Percentiles rank a stretch among this genome's conserved stretches.
phyloP scores from a whole-genome alignment of 306 rosid genomes.

The Aeschynomene evenia region DNA sequence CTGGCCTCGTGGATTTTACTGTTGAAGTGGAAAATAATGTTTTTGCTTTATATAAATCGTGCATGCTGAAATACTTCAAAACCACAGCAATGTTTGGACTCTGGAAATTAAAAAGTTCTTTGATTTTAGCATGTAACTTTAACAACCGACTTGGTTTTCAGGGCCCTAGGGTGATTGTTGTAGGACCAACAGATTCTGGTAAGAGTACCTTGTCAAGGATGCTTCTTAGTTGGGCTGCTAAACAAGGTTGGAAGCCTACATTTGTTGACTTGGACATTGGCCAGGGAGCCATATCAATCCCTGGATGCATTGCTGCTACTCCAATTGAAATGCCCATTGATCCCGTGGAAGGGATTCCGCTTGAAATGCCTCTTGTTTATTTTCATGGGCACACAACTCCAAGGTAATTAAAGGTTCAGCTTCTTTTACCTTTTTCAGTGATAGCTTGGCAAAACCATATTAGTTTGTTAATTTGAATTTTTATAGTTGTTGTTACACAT shows the following conservation, averaged over 20 bases:
- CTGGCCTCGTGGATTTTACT: background rate
- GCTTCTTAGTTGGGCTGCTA: conserved; percentile 99
- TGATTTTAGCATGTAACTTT: conserved; percentile 17
- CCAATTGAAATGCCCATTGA: conserved; percentile 97
- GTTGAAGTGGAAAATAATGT: background rate
- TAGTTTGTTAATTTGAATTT: conserved; percentile 11
- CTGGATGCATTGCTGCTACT: conserved; percentile 94
- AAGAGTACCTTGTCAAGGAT: conserved; percentile 86
- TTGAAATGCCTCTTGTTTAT: conserved; percentile 92
- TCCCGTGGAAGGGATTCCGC: conserved; percentile 93
- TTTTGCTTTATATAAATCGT: background rate
- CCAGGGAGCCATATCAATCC: conserved; percentile 90
- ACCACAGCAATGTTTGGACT: background rate
- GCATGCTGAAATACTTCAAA: conserved; percentile 9
- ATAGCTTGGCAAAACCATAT: background rate
- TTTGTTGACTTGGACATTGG: conserved; percentile 95
- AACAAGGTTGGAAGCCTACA: conserved; percentile 93
- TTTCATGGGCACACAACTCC: conserved; percentile 86
- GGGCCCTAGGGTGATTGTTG: conserved; percentile 99
- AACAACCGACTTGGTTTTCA: conserved; percentile 32
- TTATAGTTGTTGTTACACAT: conserved; percentile 2
- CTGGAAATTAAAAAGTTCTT: conserved; percentile 4
- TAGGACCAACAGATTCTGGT: conserved; percentile 93
- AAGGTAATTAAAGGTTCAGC: conserved; percentile 45
- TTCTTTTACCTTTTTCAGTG: conserved; percentile 4